Evolutionary conservation across 495 filamentous ascomycete species (phyloP).

Genomic region (Podospora bellae-mahoneyi): DNA sequence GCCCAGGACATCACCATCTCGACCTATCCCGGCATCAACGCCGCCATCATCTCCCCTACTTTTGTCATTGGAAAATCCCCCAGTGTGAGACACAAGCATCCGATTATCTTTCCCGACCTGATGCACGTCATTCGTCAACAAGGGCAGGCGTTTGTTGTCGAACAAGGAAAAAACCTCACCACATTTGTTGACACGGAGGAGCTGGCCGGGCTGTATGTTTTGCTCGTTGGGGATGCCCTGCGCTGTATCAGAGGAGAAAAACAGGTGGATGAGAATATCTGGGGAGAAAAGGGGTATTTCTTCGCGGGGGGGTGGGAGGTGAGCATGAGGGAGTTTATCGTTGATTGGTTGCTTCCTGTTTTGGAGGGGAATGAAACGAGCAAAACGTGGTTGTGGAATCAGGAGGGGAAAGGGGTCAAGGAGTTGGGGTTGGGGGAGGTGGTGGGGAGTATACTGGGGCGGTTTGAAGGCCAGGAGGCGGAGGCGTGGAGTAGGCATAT

Average conservation of each 20-base stretch:
- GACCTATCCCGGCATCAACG: conserved; percentile 8
- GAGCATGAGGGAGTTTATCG: conserved; percentile 11
- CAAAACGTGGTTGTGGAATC: not conserved
- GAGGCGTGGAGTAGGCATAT: conserved; percentile 16
- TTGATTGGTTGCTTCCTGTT: not conserved
- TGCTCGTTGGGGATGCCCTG: conserved; percentile 10
- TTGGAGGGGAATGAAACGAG: conserved; percentile 6
- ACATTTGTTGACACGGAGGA: conserved; percentile 16
- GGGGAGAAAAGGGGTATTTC: conserved; percentile 17
- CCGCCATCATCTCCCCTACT: conserved; percentile 17
- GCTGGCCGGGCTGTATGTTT: conserved; percentile 17
- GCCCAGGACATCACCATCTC: conserved; percentile 8
- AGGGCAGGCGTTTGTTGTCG: conserved; percentile 7
- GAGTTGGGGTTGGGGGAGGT: conserved; percentile 7
- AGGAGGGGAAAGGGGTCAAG: not conserved
- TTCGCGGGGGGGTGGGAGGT: conserved; percentile 13
- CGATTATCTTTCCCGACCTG: conserved; percentile 18
- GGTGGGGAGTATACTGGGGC: conserved; percentile 8
- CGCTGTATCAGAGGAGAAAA: not conserved
- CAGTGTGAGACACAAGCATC: conserved; percentile 5
- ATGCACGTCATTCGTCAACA: conserved; percentile 1
- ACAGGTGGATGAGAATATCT: not conserved
- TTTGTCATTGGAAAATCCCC: conserved; percentile 19
- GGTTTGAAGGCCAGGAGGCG: not conserved
- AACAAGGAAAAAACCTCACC: conserved; percentile 12